Percentiles rank a stretch among this genome's conserved stretches.
phyloP scores from a whole-genome alignment of 2,329 filamentous ascomycete genomes.

The Penicillium palitans region DNA sequence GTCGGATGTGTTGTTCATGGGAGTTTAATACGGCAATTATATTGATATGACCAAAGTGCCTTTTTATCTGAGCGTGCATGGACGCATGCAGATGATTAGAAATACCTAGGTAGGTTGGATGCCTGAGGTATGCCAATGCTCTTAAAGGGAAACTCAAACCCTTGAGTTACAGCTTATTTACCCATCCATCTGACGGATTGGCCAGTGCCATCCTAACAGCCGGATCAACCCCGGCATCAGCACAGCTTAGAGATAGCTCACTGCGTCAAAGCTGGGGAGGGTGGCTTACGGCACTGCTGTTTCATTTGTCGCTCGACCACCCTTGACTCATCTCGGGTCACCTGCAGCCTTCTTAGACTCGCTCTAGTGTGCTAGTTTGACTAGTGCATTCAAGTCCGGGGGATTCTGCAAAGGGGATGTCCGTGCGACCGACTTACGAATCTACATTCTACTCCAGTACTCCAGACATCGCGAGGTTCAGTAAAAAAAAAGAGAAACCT shows the following conservation, averaged over 20 bases:
- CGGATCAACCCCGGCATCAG: slow-evolving; percentile 1
- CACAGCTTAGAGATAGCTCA: slow-evolving; percentile 7
- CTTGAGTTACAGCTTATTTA: slow-evolving; percentile 5
- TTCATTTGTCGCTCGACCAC: slow-evolving; percentile 23
- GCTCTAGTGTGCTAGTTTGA: slow-evolving; percentile 20
- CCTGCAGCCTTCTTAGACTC: slow-evolving; percentile 26
- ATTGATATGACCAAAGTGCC: neutral
- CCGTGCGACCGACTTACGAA: slow-evolving; percentile 17
- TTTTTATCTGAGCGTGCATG: neutral
- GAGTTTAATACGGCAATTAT: neutral
- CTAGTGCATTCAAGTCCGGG: slow-evolving; percentile 22
- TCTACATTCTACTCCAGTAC: neutral
- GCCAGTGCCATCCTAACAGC: neutral
- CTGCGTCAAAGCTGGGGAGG: neutral
- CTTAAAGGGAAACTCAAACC: slow-evolving; percentile 4
- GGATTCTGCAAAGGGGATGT: slow-evolving; percentile 30
- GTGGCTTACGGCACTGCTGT: slow-evolving; percentile 15
- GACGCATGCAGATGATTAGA: neutral
- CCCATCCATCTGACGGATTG: neutral
- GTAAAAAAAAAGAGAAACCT: neutral
- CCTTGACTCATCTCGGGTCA: slow-evolving; percentile 26
- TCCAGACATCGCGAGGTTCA: neutral
- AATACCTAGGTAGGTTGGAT: neutral
- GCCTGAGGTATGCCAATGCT: neutral
- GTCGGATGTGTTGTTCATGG: neutral